Conservation (phyloP, 257 asterid species). For the Scutellaria barbata region DNA sequence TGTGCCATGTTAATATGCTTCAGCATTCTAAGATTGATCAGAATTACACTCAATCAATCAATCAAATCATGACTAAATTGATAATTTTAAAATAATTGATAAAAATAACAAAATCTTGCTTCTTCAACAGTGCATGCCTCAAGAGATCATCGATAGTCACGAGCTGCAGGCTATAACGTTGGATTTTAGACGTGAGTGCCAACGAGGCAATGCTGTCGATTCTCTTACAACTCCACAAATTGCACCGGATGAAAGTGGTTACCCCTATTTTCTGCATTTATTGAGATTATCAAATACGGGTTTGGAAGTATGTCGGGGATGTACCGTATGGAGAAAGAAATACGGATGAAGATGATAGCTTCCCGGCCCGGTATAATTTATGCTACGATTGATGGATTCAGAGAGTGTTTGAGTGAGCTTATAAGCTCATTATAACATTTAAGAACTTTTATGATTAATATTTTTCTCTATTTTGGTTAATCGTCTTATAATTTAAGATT, state of each 20-base stretch:
- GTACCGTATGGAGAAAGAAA: constrained; percentile 12
- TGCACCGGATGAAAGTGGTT: background rate
- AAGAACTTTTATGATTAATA: too few relatives aligned
- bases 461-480: too few relatives aligned
- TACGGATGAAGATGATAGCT: background rate
- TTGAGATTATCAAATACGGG: constrained; percentile 9
- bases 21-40: too few relatives aligned
- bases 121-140: constrained; percentile 63
- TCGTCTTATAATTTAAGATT: too few relatives aligned
- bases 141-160: constrained; percentile 54
- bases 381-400: too few relatives aligned
- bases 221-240: constrained; percentile 51
- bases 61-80: too few relatives aligned
- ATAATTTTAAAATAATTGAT: too few relatives aligned
- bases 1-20: too few relatives aligned
- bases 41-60: too few relatives aligned
- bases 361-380: background rate
- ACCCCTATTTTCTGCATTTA: background rate
- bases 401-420: too few relatives aligned
- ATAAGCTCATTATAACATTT: too few relatives aligned
- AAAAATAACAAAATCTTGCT: background rate
- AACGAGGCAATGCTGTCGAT: constrained; percentile 57
- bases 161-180: constrained; percentile 67
- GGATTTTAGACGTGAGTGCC: constrained; percentile 76
- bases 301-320: background rate